Base-by-base conservation (phyloP, 352 stramenopile genomes). In the Elongisporangium anandrum region DNA sequence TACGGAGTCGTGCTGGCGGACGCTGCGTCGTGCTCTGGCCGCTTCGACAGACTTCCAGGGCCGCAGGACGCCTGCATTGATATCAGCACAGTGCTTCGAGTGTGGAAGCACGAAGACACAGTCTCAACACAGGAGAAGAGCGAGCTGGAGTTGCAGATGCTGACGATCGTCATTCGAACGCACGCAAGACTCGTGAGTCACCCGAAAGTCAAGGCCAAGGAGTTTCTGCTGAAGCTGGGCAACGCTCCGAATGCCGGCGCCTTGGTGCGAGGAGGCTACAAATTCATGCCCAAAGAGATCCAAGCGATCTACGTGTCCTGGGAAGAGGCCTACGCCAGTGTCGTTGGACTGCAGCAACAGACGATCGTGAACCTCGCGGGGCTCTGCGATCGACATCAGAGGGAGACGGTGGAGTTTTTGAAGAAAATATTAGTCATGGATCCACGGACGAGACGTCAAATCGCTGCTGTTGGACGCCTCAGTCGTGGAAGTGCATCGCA, bases 321-420 rank as follows among this genome's bases (percentile, higher is more conserved):
- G 86, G 71, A 90, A 63, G 77, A 92, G 68, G 86, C 82, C 1
- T 94, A 88, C n/a, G 68, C 50, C 0, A 87, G 76, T n/a, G 78
- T 95, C 0, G 73, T 92, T 17, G 66, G 78, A 22, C 56, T 94
- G 3, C 86, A 95, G 61, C 86, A 94, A 45, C 81, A 94, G 49
- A 89, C 80, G 0, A 83, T 93, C 26, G 77, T 70, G 7, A 81
- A 73, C 21, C 64, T 92, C 4, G 69, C 75, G 4, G 69, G 73
- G 4, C 23, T 86, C 16, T 92, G 82, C 20, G 81, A 86, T 9
- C 73, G 76, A 10, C 72, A 77, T 29, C 62, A 71, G 13, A 63
- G 63, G 16, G 72, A 77, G 0, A 79, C 77, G 24, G 60, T 85
- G 0, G 66, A 83, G 7, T 70, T 69, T 24, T 64, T 93, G 19